Percentiles rank a stretch among this genome's conserved stretches.
These are phyloP conservation scores for Fraxinus baroniana DNA, from an alignment of 305 asterid genomes.

Conservation along the genomic window DNA sequence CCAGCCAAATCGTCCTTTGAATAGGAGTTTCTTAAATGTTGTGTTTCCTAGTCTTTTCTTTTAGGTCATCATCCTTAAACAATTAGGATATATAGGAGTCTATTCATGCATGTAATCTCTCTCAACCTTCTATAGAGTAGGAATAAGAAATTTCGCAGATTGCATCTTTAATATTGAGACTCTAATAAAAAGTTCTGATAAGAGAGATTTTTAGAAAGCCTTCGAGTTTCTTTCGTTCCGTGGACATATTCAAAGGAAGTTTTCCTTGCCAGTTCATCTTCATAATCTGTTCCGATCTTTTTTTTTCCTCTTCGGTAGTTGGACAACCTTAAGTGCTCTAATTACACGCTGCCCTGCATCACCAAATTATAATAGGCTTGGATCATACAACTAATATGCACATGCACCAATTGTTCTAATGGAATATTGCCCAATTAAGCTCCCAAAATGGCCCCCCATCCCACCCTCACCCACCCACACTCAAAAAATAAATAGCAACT, in stretches of 20 bases:
- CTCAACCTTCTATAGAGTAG: not conserved
- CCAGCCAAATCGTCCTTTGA: not conserved
- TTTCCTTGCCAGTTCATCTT: not conserved
- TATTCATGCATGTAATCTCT: not conserved
- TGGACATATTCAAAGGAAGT: not conserved
- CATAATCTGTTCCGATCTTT: not conserved
- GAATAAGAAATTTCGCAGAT: not conserved
- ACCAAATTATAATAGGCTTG: not conserved
- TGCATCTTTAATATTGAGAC: not conserved
- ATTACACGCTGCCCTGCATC: not conserved
- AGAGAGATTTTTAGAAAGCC: not conserved
- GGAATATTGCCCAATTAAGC: not conserved
- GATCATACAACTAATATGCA: not conserved
- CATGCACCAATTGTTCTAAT: not conserved
- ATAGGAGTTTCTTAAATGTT: not conserved
- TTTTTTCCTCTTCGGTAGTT: not conserved
- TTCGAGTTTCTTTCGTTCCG: not conserved
- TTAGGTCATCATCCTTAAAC: not conserved
- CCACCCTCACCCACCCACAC: too few species aligned
- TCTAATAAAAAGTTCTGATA: not conserved
- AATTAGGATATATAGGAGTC: not conserved
- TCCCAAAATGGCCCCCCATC: not conserved
- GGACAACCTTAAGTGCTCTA: not conserved
- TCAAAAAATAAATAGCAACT: too few species aligned
- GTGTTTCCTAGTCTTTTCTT: not conserved